Base-by-base conservation (phyloP, 2,329 filamentous ascomycete species). In the Alternaria ethzedia region DNA sequence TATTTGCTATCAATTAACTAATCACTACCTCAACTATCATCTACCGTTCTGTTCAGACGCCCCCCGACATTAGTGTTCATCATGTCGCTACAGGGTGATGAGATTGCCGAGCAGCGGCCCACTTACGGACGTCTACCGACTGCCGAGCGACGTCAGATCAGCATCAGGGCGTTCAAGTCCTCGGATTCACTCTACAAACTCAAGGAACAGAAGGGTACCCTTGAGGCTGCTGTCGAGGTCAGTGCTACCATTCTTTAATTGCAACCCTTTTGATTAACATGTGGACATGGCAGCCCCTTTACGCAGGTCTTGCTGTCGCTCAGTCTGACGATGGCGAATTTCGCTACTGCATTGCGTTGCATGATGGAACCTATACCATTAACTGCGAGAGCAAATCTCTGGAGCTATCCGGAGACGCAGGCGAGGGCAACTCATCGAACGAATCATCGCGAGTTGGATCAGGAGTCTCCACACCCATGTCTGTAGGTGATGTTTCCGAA, bases 351-450 rank as follows among this genome's bases (percentile, higher is more conserved):
- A 82, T 94, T 52, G 90, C 90, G 5, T 86, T 91, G 65, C 91
- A 93, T 66, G 91, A 94, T 74, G 88, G 88, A 6, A 89, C 90
- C 5, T 94, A 94, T 75, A 87, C 91, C 21, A 83, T 92, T 47
- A 91, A 94, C 76, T 94, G 91, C 73, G 86, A 87, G 6, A 86
- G 91, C 45, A 63, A 60, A 8, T 59, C 65, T 26, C 56, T 69
- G 15, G 52, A 25, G 3, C n/a, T 30, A 20, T 11, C 32, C 11
- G 44, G 25, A 23, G 50, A 20, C 3, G 17, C n/a, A 28, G 15
- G 26, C 30, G 28, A 15, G 9, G 23, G 30, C 43, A 41, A 32
- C 41, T 61, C 54, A 2, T 65, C 61, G 3, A 30, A 62, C 13
- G 57, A 46, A 21, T 63, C 61, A 12, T 67, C 65, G 3, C 63